Base-by-base conservation (phyloP, 306 rosid genomes). In the Corylus avellana region DNA sequence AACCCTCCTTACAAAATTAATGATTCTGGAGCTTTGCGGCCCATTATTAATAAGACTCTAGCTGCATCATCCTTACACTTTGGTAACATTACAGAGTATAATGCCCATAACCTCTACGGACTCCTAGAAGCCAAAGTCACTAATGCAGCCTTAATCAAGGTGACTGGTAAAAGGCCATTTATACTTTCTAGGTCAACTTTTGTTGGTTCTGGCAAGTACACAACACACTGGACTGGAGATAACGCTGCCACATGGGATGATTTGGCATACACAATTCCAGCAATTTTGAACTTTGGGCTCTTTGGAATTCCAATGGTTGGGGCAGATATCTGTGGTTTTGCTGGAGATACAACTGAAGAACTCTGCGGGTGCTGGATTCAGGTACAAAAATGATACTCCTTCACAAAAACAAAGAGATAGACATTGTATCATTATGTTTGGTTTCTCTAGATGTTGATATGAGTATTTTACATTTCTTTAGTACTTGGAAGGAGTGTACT, bases 161-260 rank as follows among this genome's bases (percentile, higher is more conserved):
- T 83, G 46, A 92, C 87, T 79, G 91, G 97, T 79, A 92, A 76
- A 86, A 91, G 98, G 88, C 98, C 98, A 27, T 94, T 94, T 80
- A 44, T 94, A 71, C 89, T 94, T 18, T 64, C 90, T 49, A 91
- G 97, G 86, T 94, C 98, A 42, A 94, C 97, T 79, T 94, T 89
- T 86, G 88, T 92, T 3, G 83, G 97, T 86, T 91, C 98, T 27
- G 98, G 98, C 17, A 92, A 81, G 89, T 92, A 92, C 83, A 39
- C 92, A 39, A 97, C 97, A 2, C 98, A 94, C 67, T 94, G 98
- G 97, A 94, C 98, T 14, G 97, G 97, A 85, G 97, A 94, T 54
- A 94, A 91, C 83, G 89, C 88, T 55, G 97, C 98, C 7, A 78
- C 87, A 12, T 94, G 97, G 97, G 77, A 87, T 73, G 98, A 94